Percentiles rank a stretch among this genome's conserved stretches.
phyloP scores from a whole-genome alignment of 495 filamentous ascomycete genomes.

The Elasticomyces elasticus region DNA sequence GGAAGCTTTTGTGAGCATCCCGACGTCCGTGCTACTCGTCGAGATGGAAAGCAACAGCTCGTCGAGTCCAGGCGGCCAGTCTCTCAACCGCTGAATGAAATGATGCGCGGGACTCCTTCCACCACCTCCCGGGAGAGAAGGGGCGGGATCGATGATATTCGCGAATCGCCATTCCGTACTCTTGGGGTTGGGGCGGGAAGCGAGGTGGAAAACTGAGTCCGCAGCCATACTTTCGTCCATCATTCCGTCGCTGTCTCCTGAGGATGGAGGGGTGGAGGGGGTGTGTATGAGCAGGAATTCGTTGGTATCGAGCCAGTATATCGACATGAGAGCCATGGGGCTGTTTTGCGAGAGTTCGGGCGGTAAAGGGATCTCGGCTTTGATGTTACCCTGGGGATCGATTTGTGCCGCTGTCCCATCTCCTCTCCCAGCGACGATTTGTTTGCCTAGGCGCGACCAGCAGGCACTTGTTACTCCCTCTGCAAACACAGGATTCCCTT shows the following conservation, averaged over 20 bases:
- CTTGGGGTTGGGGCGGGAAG: constrained; percentile 48
- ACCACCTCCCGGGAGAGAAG: constrained; percentile 57
- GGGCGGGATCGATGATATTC: constrained; percentile 60
- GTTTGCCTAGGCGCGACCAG: constrained; percentile 90
- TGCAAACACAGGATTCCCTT: constrained; percentile 53
- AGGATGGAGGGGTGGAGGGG: constrained; percentile 33
- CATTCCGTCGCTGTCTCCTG: constrained; percentile 1
- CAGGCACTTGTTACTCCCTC: constrained; percentile 71
- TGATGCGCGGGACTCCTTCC: constrained; percentile 62
- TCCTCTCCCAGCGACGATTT: constrained; percentile 76
- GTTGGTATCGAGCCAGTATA: constrained; percentile 83
- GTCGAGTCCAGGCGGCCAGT: constrained; percentile 66
- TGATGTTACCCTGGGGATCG: constrained; percentile 64
- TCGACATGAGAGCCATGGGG: constrained; percentile 32
- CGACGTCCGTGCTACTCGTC: constrained; percentile 67
- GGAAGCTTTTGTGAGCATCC: constrained; percentile 63
- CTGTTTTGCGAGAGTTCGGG: constrained; percentile 39
- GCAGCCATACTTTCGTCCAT: constrained; percentile 44
- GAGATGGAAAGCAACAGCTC: constrained; percentile 75
- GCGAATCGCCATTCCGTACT: constrained; percentile 53
- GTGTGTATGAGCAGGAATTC: constrained; percentile 73
- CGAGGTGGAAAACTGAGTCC: constrained; percentile 60
- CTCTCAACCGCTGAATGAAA: constrained; percentile 59
- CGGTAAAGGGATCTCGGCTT: constrained; percentile 69
- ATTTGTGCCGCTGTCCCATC: constrained; percentile 77